Percentiles rank a stretch among this genome's conserved stretches.
These are phyloP conservation scores for Monosporozyma yasuniensis DNA, from an alignment of 805 yeast species.

Conservation along the genomic window DNA sequence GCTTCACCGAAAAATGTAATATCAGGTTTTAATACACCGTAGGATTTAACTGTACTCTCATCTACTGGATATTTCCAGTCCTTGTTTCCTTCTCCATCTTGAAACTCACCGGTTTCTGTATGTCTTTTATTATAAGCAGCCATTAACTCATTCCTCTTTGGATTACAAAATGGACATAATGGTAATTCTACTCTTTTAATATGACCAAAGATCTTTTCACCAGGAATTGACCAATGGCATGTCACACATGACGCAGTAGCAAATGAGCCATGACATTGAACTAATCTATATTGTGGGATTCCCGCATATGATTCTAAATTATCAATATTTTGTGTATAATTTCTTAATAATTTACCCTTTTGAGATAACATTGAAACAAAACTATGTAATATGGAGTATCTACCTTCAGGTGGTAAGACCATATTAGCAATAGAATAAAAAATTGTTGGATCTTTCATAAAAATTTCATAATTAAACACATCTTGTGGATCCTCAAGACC, in stretches of 20 bases:
- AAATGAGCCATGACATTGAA: conserved; percentile 90
- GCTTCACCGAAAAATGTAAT: conserved; percentile 88
- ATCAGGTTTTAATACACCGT: conserved; percentile 86
- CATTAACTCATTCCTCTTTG: conserved; percentile 31
- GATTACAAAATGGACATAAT: conserved; percentile 57
- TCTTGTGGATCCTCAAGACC: conserved; percentile 84
- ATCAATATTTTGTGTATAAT: conserved; percentile 87
- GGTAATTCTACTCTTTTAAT: conserved; percentile 57
- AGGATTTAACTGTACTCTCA: conserved; percentile 34
- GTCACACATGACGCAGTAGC: conserved; percentile 78
- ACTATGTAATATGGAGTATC: conserved; percentile 69
- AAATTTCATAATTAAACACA: conserved; percentile 65
- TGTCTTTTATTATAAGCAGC: neutral
- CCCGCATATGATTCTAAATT: conserved; percentile 77
- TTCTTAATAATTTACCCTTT: conserved; percentile 65
- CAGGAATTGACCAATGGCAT: conserved; percentile 58
- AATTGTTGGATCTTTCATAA: conserved; percentile 63
- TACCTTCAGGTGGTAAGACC: conserved; percentile 63
- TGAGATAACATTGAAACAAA: conserved; percentile 67
- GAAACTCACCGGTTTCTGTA: neutral
- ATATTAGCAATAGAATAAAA: conserved; percentile 78
- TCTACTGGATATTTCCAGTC: neutral
- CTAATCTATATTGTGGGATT: conserved; percentile 50
- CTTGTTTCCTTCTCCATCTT: neutral
- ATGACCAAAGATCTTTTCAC: conserved; percentile 51